phyloP scores from a whole-genome alignment of 1,139 yeast genomes.

The Sugiyamaella grinbergsii region DNA sequence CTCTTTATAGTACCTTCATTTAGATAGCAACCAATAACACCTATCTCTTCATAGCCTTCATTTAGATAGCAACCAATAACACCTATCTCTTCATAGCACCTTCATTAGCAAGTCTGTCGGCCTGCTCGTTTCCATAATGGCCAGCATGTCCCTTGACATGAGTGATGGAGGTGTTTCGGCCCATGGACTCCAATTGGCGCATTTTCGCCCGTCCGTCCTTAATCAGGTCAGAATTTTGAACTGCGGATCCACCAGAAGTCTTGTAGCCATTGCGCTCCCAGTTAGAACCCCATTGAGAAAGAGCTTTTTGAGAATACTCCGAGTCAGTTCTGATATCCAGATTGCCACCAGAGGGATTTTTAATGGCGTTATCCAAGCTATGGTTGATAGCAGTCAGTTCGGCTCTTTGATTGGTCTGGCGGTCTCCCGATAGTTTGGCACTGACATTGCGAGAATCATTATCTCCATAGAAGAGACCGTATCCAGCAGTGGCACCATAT shows the following conservation, averaged over 20 bases:
- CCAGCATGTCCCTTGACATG: constrained; percentile 81
- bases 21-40: neutral
- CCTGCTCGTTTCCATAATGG: constrained; percentile 68
- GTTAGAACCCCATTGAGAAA: constrained; percentile 53
- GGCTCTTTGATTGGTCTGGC: constrained; percentile 79
- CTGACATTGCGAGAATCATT: constrained; percentile 57
- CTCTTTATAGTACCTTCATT: neutral
- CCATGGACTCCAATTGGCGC: constrained; percentile 27
- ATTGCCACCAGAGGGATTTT: neutral
- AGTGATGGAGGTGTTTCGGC: constrained; percentile 45
- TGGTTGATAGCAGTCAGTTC: constrained; percentile 67
- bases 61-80: neutral
- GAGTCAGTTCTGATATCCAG: constrained; percentile 57
- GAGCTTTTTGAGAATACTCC: constrained; percentile 52
- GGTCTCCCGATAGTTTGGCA: constrained; percentile 50
- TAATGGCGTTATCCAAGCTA: constrained; percentile 51
- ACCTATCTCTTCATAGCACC: constrained; percentile 44
- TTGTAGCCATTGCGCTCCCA: constrained; percentile 62
- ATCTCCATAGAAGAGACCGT: constrained; percentile 70
- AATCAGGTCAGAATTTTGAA: constrained; percentile 57
- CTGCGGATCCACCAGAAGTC: constrained; percentile 48
- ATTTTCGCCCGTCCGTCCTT: constrained; percentile 30
- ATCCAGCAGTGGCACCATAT: constrained; percentile 56
- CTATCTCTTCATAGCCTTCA: neutral
- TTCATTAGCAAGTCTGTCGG: constrained; percentile 70